phyloP scores from a whole-genome alignment of 345 rosid genomes.

The Jatropha curcas region DNA sequence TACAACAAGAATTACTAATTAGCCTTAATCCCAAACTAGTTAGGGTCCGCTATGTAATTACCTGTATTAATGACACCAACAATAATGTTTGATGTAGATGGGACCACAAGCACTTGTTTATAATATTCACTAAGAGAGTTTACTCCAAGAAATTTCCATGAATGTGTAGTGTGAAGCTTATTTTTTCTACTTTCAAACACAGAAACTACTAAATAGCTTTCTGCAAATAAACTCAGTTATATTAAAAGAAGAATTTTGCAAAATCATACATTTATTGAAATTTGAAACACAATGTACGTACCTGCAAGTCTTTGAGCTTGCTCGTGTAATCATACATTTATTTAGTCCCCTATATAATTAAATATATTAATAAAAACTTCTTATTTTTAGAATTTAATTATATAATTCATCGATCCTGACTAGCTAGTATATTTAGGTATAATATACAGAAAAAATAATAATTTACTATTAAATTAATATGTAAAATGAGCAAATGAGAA shows the following conservation, averaged over 20 bases:
- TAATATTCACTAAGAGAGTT: constrained; percentile 20
- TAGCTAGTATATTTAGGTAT: constrained; percentile 53
- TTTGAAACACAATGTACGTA: not conserved
- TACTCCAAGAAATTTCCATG: constrained; percentile 51
- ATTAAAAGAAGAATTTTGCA: not conserved
- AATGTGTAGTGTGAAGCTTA: constrained; percentile 47
- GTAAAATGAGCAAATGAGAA: not conserved
- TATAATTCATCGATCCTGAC: too few relatives aligned
- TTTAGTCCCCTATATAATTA: too few relatives aligned
- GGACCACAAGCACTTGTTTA: constrained; percentile 20
- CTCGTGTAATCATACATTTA: constrained; percentile 48
- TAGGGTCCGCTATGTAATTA: too few relatives aligned
- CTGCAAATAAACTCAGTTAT: constrained; percentile 27
- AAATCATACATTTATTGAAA: not conserved
- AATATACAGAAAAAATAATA: constrained; percentile 14
- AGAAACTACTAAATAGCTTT: constrained; percentile 34
- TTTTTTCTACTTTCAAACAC: constrained; percentile 43
- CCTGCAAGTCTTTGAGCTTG: constrained; percentile 41
- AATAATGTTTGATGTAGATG: constrained; percentile 27
- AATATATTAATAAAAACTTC: too few relatives aligned
- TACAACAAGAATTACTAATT: not conserved
- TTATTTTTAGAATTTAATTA: too few relatives aligned
- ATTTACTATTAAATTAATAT: not conserved
- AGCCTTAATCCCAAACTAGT: too few relatives aligned
- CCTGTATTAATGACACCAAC: constrained; percentile 49